Base-by-base conservation (phyloP, 139 green algal genomes). In the Ostreobium quekettii region DNA sequence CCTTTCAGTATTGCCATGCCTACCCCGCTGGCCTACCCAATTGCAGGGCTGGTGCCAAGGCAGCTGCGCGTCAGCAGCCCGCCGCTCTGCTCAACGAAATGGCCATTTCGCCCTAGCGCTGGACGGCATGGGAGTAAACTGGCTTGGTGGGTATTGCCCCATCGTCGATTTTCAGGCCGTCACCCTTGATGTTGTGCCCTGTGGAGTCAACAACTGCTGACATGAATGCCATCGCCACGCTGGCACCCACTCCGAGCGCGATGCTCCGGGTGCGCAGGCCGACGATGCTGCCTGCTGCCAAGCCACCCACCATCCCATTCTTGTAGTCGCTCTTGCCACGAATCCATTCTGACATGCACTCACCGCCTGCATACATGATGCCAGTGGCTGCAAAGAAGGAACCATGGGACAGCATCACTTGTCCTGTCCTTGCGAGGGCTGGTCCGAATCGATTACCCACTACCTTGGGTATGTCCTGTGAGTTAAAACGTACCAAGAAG, bases 81-180 rank as follows among this genome's bases (percentile, higher is more conserved):
- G n/a, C n/a, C n/a, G n/a, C n/a, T n/a, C n/a, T n/a, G n/a, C n/a
- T n/a, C n/a, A n/a, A n/a, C n/a, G n/a, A n/a, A n/a, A n/a, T n/a
- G n/a, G n/a, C n/a, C n/a, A n/a, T n/a, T n/a, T n/a, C n/a, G n/a
- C n/a, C n/a, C n/a, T n/a, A n/a, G n/a, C n/a, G n/a, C n/a, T n/a
- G n/a, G n/a, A n/a, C n/a, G n/a, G n/a, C n/a, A n/a, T n/a, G n/a
- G n/a, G n/a, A n/a, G n/a, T n/a, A n/a, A n/a, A n/a, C n/a, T n/a
- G n/a, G n/a, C 26, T 35, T 38, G 22, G 26, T 15, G 4, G 32
- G 61, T 36, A 68, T 53, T 3, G 8, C 8, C 8, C 61, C 61
- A 31, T 68, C 61, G 36, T 68, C 61, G 26, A 36, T 35, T 31
- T 49, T 53, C 35, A 68, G 35, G 4, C 33, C 61, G 49, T 68